Evolutionary conservation across 352 stramenopile species (phyloP).

Genomic region (Globisporangium nagaii): DNA sequence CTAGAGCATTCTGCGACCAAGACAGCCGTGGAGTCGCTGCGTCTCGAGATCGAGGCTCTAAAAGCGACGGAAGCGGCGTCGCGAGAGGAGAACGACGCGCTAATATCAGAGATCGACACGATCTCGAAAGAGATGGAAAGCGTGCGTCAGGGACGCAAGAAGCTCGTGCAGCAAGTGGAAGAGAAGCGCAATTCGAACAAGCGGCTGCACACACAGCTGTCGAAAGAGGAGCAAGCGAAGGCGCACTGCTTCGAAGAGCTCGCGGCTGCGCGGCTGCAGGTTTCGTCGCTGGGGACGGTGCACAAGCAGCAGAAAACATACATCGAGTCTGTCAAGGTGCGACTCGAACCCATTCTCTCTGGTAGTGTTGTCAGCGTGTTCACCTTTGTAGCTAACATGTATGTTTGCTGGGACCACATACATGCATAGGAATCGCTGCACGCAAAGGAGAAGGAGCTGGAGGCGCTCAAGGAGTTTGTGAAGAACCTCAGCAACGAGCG

Average conservation of each 20-base stretch:
- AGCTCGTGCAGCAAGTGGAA: conserved; percentile 68
- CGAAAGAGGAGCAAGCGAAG: conserved; percentile 66
- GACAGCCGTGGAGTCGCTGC: conserved; percentile 26
- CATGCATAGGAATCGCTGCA: conserved; percentile 39
- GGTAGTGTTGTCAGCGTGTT: too few relatives aligned
- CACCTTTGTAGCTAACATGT: too few relatives aligned
- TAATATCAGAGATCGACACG: conserved; percentile 68
- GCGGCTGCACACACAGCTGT: conserved; percentile 61
- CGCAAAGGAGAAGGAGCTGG: conserved; percentile 52
- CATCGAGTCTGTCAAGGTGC: conserved; percentile 61
- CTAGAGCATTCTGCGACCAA: conserved; percentile 21
- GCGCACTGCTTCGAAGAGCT: conserved; percentile 75
- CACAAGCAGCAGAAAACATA: conserved; percentile 75
- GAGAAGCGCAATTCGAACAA: conserved; percentile 74
- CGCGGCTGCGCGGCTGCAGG: conserved; percentile 57
- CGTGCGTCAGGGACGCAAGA: conserved; percentile 61
- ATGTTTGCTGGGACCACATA: neutral
- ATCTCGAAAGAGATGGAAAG: conserved; percentile 57
- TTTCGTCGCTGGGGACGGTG: conserved; percentile 63
- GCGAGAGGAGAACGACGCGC: conserved; percentile 70
- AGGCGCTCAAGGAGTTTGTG: conserved; percentile 62
- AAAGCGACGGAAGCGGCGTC: conserved; percentile 41
- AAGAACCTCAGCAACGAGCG: conserved; percentile 49
- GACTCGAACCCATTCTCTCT: neutral
- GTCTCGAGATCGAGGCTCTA: conserved; percentile 40